These are phyloP conservation scores for Zopfochytrium polystomum DNA, from an alignment of 371 early-diverging fungal species.

Conservation along the genomic window DNA sequence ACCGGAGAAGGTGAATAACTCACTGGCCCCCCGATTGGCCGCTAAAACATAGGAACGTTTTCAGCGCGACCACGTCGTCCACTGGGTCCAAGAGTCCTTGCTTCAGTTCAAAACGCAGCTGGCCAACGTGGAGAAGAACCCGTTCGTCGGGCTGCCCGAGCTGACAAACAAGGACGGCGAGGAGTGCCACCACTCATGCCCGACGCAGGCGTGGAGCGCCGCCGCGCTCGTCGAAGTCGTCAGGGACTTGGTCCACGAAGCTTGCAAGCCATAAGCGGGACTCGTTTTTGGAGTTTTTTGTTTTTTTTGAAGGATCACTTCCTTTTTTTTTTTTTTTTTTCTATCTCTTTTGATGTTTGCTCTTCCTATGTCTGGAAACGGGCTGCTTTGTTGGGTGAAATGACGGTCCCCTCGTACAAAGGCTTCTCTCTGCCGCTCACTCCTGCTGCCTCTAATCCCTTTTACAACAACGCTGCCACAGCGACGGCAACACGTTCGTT, in stretches of 20 bases:
- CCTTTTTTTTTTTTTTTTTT: not conserved
- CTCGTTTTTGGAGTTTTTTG: no score
- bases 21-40: not conserved
- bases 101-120: conserved; percentile 72
- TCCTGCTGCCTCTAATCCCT: no score
- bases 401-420: no score
- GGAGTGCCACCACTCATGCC: conserved; percentile 78
- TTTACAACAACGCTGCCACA: no score
- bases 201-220: conserved; percentile 94
- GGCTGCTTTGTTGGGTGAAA: no score
- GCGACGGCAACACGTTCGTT: no score
- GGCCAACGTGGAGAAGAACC: conserved; percentile 43
- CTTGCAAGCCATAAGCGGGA: not conserved
- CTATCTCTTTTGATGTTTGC: not conserved
- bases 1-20: conserved; percentile 18
- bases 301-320: no score
- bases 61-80: conserved; percentile 18
- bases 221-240: conserved; percentile 69
- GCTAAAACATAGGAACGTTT: not conserved
- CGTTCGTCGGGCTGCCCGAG: conserved; percentile 91
- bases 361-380: no score
- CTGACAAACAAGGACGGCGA: conserved; percentile 87
- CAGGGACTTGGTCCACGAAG: conserved; percentile 26
- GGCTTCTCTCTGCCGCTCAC: no score
- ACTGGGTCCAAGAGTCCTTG: conserved; percentile 61